Conservation (phyloP, 176 grass and related monocot genomes). For the Aegilops sharonensis region DNA sequence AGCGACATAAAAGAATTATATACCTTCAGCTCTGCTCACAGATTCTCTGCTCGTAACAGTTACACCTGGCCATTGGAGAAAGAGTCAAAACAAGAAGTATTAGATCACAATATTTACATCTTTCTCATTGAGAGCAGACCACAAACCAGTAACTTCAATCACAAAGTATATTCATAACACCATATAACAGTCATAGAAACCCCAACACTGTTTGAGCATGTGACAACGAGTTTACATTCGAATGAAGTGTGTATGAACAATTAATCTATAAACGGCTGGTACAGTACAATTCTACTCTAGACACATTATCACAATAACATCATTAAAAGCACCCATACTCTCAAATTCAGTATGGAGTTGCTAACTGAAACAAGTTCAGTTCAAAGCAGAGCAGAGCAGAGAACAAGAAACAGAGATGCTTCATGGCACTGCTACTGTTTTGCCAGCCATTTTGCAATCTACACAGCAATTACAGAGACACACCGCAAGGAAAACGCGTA, state of each 20-base stretch:
- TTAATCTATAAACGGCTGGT: background rate
- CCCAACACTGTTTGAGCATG: background rate
- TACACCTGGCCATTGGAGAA: conserved; percentile 57
- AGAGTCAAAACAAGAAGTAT: conserved; percentile 19
- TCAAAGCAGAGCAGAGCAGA: background rate
- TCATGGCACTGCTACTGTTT: background rate
- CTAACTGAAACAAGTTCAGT: background rate
- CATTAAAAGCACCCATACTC: background rate
- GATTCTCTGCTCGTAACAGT: conserved; percentile 58
- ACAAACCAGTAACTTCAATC: background rate
- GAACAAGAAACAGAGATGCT: background rate
- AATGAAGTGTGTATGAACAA: background rate
- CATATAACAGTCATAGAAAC: background rate
- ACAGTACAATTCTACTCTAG: background rate
- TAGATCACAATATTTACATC: background rate
- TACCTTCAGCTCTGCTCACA: conserved; percentile 70
- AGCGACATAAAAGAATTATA: background rate
- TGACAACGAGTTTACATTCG: background rate
- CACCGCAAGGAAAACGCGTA: background rate
- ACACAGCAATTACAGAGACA: background rate
- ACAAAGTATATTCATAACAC: background rate
- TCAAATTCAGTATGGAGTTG: background rate
- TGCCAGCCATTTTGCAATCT: background rate
- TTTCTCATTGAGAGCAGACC: background rate
- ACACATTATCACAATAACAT: background rate